Base-by-base conservation (phyloP, 148 eudicot genomes). In the Fagopyrum homotropicum region DNA sequence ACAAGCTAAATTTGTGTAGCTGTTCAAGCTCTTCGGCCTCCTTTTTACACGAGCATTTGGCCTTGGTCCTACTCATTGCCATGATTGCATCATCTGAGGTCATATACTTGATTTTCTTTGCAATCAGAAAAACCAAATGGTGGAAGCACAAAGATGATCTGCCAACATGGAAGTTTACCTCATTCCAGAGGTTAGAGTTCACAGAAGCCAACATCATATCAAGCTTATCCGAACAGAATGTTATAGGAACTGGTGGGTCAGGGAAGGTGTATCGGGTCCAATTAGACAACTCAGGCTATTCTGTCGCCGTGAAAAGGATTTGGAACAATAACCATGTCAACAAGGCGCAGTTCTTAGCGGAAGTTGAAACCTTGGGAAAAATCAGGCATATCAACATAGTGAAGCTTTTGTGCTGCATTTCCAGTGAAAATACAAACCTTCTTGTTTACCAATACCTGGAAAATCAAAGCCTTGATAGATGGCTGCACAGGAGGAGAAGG, bases 391-490 rank as follows among this genome's bases (percentile, higher is more conserved):
- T 72, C 29, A 92, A 92, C 71, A 92, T 92, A 80, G 91, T 89
- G 74, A 92, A 89, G 82, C 85, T 92, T 12, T 69, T 92, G 48
- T 92, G 94, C 68, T 92, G 90, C 76, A 73, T 92, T 72, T 88
- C 92, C 15, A 86, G 86, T 71, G 88, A 88, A 16, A 79, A 79
- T 16, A 82, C 87, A 10, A 92, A 83, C 69, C 77, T 92, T 44
- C 91, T 90, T 29, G 94, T 92, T 1, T 92, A 92, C 11, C 90
- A 92, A 85, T 88, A 88, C 75, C 82, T 92, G 88, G 87, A 82
- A 80, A 89, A 92, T 35, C 83, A 82, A 63, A 89, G 94, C 80
- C 83, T 90, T 2, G 92, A 90, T 73, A 77, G 80, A 63, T 90
- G 96, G 96, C 80, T 90, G 48, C 96, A 84, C 63, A 57, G 69